Evolutionary conservation across 345 rosid species (phyloP).

Genomic region (Corchorus olitorius): DNA sequence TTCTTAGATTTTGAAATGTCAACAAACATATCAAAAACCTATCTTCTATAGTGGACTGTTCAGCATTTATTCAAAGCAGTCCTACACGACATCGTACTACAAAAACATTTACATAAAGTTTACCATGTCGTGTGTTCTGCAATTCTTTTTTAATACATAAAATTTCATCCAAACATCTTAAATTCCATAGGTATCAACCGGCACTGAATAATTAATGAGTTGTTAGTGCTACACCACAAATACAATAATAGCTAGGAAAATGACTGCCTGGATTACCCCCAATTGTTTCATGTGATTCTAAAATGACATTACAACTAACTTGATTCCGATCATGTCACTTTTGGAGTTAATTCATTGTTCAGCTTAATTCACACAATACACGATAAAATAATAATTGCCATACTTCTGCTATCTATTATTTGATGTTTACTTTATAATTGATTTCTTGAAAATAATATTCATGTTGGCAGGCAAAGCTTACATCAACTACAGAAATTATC

Average conservation of each 20-base stretch:
- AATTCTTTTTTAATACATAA: not conserved
- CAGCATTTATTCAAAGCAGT: not conserved
- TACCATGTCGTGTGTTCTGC: not conserved
- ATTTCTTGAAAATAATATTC: not conserved
- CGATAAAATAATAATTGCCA: not conserved
- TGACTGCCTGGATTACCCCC: not conserved
- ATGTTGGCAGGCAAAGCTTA: not conserved
- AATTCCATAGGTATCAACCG: not conserved
- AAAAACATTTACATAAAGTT: not conserved
- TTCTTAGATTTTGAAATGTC: not conserved
- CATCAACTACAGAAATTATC: no score
- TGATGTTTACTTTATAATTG: not conserved
- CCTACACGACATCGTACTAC: not conserved
- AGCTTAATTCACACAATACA: not conserved
- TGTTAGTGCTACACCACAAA: not conserved
- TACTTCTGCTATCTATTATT: not conserved
- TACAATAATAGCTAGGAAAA: not conserved
- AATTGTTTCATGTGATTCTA: not conserved
- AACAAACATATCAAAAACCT: not conserved
- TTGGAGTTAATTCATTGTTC: not conserved
- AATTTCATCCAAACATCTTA: conserved; percentile 12
- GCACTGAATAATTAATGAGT: conserved; percentile 6
- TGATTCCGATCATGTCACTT: not conserved
- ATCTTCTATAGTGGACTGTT: not conserved
- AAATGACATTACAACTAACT: not conserved